These are phyloP conservation scores for Sistotremastrum niveocremeum DNA, from an alignment of 768 basidiomycete genomes.

Conservation along the genomic window DNA sequence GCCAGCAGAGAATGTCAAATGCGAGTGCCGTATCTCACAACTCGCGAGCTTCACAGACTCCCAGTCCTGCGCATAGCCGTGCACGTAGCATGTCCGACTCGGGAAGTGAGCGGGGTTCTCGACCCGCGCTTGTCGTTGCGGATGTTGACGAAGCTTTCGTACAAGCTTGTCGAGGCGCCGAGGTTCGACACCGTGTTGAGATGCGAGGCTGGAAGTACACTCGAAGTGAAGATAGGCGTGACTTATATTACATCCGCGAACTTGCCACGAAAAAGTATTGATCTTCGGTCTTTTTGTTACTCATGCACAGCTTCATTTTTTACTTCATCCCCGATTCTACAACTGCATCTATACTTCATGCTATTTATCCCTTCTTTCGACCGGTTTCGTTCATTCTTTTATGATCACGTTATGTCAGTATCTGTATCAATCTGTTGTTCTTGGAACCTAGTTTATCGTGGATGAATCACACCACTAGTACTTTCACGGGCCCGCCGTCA, in stretches of 20 bases:
- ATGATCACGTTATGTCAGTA: too few species aligned
- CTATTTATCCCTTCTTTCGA: too few species aligned
- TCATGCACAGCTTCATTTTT: neutral
- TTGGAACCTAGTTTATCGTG: too few species aligned
- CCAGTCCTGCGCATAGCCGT: conserved; percentile 47
- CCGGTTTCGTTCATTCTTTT: too few species aligned
- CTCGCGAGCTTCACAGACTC: conserved; percentile 25
- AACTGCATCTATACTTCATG: too few species aligned
- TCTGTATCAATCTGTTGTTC: too few species aligned
- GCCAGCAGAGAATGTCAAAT: conserved; percentile 18
- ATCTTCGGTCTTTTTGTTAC: conserved; percentile 10
- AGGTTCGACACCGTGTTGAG: conserved; percentile 70
- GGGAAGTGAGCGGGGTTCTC: conserved; percentile 66
- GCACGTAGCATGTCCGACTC: conserved; percentile 60
- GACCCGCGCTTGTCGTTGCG: conserved; percentile 56
- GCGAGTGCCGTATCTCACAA: conserved; percentile 11
- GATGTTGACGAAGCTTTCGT: conserved; percentile 68
- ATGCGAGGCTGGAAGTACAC: conserved; percentile 63
- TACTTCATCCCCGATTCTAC: conserved; percentile 1
- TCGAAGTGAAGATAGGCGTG: conserved; percentile 9
- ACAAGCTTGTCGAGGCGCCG: conserved; percentile 58
- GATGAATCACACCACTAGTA: too few species aligned
- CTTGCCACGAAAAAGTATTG: conserved; percentile 77
- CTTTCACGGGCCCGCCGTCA: too few species aligned
- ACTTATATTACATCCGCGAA: conserved; percentile 71